These are phyloP conservation scores for Macrophomina pseudophaseolina DNA, from an alignment of 2,329 filamentous ascomycete species.

Conservation along the genomic window DNA sequence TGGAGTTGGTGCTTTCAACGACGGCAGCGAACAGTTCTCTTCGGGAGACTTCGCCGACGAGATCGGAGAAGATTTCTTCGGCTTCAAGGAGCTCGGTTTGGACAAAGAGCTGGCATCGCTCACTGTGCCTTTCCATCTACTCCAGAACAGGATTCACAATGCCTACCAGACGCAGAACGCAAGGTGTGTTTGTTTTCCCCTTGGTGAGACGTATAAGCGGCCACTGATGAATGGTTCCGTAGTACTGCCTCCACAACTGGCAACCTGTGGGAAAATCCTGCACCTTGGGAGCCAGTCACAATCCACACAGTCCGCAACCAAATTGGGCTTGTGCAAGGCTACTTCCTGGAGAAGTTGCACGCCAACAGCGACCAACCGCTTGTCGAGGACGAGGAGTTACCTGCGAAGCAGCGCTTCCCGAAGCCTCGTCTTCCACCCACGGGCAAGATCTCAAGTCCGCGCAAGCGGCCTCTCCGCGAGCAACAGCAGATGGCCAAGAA, in stretches of 20 bases:
- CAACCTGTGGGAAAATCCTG: conserved; percentile 69
- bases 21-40: conserved; percentile 95
- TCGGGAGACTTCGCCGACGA: conserved; percentile 97
- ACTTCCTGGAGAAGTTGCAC: conserved; percentile 88
- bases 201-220: not conserved
- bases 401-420: conserved; percentile 81
- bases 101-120: conserved; percentile 87
- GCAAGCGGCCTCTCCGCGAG: conserved; percentile 81
- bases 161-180: conserved; percentile 79
- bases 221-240: conserved; percentile 38
- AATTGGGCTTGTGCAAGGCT: conserved; percentile 87
- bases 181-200: conserved; percentile 48
- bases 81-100: conserved; percentile 92
- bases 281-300: conserved; percentile 77
- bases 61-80: conserved; percentile 98
- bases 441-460: conserved; percentile 84
- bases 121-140: conserved; percentile 89
- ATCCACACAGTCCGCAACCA: conserved; percentile 77
- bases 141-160: conserved; percentile 87
- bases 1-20: conserved; percentile 89
- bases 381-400: conserved; percentile 92
- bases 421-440: conserved; percentile 69
- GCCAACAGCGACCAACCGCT: conserved; percentile 82
- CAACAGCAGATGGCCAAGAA: conserved; percentile 85
- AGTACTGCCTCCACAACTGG: conserved; percentile 64